A percentile compares a stretch with the other conserved stretches of the same genome.
phyloP scores from a whole-genome alignment of 1,139 yeast species.

The Geotrichum aggregatum region DNA sequence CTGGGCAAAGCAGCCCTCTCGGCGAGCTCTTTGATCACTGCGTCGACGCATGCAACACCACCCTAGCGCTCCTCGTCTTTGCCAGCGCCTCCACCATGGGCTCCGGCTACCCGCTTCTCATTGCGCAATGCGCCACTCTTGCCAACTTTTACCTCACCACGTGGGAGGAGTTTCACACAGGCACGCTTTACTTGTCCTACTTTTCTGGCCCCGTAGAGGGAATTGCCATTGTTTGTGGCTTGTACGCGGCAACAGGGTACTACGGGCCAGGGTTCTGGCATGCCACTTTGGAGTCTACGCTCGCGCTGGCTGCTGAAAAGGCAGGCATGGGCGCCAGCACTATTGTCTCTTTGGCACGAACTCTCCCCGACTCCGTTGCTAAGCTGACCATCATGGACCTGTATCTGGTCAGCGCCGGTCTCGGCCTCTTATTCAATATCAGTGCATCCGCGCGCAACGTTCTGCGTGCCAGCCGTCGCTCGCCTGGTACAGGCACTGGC shows the following conservation, averaged over 20 bases:
- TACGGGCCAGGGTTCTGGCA: slow-evolving; percentile 71
- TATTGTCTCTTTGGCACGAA: slow-evolving; percentile 3
- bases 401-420: slow-evolving; percentile 49
- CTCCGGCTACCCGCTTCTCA: slow-evolving; percentile 55
- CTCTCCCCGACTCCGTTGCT: too few relatives aligned
- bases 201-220: slow-evolving; percentile 97
- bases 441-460: slow-evolving; percentile 72
- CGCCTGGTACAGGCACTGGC: too few relatives aligned
- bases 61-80: slow-evolving; percentile 69
- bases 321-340: too few relatives aligned
- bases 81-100: slow-evolving; percentile 73
- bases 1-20: slow-evolving; percentile 93
- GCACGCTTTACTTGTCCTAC: slow-evolving; percentile 68
- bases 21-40: slow-evolving; percentile 95
- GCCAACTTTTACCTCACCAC: slow-evolving; percentile 82
- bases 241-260: slow-evolving; percentile 60
- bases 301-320: too few relatives aligned
- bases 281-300: slow-evolving; percentile 23
- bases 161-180: slow-evolving; percentile 96
- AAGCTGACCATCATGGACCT: slow-evolving; percentile 18
- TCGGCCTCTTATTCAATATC: slow-evolving; percentile 66
- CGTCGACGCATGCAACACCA: slow-evolving; percentile 83
- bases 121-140: slow-evolving; percentile 71
- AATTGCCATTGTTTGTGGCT: slow-evolving; percentile 56
- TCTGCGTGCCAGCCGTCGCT: slow-evolving; percentile 46